Evolutionary conservation across 139 green algal species (phyloP), one percentile per base, ranked within the genome.

Genomic region (Coelastrella sp.): DNA sequence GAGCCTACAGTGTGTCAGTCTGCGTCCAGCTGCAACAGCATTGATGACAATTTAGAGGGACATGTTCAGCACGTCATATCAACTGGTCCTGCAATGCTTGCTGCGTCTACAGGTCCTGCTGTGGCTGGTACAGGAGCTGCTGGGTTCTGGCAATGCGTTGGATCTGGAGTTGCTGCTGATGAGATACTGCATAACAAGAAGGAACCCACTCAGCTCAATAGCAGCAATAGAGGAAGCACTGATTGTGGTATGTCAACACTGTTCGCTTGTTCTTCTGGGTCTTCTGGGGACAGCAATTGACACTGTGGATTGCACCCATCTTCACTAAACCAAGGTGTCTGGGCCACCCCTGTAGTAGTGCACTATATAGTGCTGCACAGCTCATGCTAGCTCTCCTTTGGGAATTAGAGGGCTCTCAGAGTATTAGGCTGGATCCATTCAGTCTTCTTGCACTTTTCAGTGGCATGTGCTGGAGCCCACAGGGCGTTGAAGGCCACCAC

Each of bases 211-310:
- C 22, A 74, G 58, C 15, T 15, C 59, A 58, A n/a, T 74, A 25
- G 59, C 80, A 58, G 80, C 80, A 72, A 60, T 86, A 8, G 58
- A 84, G 78, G 19, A 84, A 20, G 56, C 56, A 9, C 19, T 84
- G 8, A 68, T 84, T 22, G n/a, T 68, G 56, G 78, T 84, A 14
- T 14, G 63, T 72, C 5, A 72, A 17, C 63, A 72, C 0, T 17
- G 12, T 1, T 14, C 63, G 3, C 35, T 49, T 49, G 35, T 49
- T 49, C 35, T 49, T 72, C 15, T 17, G 63, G 63, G 63, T 4
- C 12, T 72, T 72, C 12, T 4, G 4, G 12, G 63, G 3, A 3
- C 3, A 72, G 63, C 12, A 4, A 7, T 72, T 7, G 63, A 14
- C 63, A 72, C 5, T 17, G 12, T 72, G 12, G 12, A 14, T 72